Evolutionary conservation across 352 stramenopile species (phyloP).

Genomic region (Phytophthora meadii): DNA sequence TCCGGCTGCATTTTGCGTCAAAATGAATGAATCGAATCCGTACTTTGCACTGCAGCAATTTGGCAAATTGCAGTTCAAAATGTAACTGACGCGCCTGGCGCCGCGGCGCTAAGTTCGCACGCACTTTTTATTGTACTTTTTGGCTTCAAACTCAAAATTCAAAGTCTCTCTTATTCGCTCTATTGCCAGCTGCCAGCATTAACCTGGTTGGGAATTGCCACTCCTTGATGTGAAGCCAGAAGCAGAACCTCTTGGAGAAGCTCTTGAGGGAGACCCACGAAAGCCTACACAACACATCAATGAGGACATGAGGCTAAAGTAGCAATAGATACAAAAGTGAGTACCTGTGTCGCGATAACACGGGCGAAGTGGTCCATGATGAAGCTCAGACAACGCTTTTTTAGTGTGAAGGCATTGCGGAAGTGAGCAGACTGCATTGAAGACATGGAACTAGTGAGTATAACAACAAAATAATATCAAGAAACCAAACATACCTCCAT

Average conservation of each 20-base stretch:
- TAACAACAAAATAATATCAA: background rate
- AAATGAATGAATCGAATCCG: no score
- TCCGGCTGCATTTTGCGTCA: no score
- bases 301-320: background rate
- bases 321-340: constrained; percentile 5
- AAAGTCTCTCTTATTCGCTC: no score
- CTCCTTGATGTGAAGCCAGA: constrained; percentile 66
- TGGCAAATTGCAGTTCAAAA: no score
- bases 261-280: constrained; percentile 62
- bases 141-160: no score
- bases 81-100: no score
- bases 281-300: constrained; percentile 39
- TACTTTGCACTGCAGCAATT: no score
- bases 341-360: constrained; percentile 75
- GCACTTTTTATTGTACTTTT: no score
- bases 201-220: constrained; percentile 71
- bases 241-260: constrained; percentile 82
- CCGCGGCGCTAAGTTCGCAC: no score
- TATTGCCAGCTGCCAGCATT: constrained; percentile 19
- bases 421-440: constrained; percentile 70
- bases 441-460: background rate
- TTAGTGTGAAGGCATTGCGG: constrained; percentile 72
- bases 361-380: constrained; percentile 83
- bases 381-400: constrained; percentile 83
- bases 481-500: constrained; percentile 49